These are phyloP conservation scores for Oryza punctata DNA, from an alignment of 176 grass and related monocot species.

Conservation along the genomic window DNA sequence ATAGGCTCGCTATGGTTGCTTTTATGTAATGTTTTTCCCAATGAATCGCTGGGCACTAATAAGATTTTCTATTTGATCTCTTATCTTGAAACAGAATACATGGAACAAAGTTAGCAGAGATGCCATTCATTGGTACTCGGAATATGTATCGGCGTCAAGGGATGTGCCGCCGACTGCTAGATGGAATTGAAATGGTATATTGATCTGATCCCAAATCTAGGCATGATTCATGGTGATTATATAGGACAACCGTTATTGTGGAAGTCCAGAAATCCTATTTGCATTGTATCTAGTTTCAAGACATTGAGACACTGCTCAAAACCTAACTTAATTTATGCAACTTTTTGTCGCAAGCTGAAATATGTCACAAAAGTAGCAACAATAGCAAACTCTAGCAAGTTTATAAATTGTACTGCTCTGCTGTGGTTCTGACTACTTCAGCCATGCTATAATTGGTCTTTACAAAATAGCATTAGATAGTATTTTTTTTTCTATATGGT, in stretches of 20 bases:
- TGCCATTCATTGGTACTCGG: constrained; percentile 92
- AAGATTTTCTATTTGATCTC: constrained; percentile 36
- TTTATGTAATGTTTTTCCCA: constrained; percentile 15
- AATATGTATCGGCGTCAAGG: constrained; percentile 82
- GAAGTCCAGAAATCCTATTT: constrained; percentile 11
- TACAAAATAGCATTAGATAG: not conserved
- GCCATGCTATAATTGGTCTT: constrained; percentile 6
- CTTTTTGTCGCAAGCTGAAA: constrained; percentile 12
- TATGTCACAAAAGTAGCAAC: constrained; percentile 3
- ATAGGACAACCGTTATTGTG: not conserved
- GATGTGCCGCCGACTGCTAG: constrained; percentile 83
- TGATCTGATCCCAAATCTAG: constrained; percentile 2
- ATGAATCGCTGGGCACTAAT: constrained; percentile 23
- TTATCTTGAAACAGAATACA: constrained; percentile 71
- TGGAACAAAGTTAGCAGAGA: constrained; percentile 90
- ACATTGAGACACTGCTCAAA: not conserved
- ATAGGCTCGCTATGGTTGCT: not conserved
- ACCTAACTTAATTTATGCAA: constrained; percentile 7
- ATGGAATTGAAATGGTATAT: constrained; percentile 87
- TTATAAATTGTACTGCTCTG: not conserved
- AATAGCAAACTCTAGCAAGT: not conserved
- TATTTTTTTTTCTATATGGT: constrained; percentile 17
- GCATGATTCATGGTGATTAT: constrained; percentile 21
- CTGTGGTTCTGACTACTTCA: constrained; percentile 2
- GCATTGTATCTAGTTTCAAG: constrained; percentile 9